Evolutionary conservation across 208 protist genomes (phyloP), one percentile per base, ranked within the genome.

Genomic region (Angomonas deanei): DNA sequence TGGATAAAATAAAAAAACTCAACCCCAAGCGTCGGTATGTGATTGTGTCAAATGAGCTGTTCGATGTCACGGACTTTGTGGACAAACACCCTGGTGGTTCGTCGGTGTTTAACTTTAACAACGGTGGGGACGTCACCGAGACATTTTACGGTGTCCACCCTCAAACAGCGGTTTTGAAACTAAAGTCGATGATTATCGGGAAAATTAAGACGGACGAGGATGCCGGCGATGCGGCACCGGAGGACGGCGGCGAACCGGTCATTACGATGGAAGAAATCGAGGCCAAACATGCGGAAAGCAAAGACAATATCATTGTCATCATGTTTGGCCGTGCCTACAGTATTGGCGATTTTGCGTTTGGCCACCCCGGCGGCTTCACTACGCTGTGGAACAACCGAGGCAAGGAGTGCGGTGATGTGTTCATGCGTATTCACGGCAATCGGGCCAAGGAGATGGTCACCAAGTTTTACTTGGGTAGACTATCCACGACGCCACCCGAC

Each of bases 11-110:
- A 23, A 61, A 66, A 10, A 3, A 6, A 17, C 24, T 57, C n/a
- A 52, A 66, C 61, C 17, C 15, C 17, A 28, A 24, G 6, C 5
- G 38, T 23, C 24, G 47, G n/a, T 33, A 57, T 34, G 62, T 78
- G 11, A 36, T 92, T 21, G 82, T 94, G 2, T 53, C 89, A 32
- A 76, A 80, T 56, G 86, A 90, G 39, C 89, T 97, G 1, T 96
- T 94, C 61, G 78, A 96, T 53, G 69, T 97, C 26, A 92, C 82
- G 1, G 53, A 66, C 27, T 97, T 92, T 59, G 70, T 84, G 10
- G 46, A 84, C 38, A 26, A 65, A 23, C 93, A 97, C 75, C 93
- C 91, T 6, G 93, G 91, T 17, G 91, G 93, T 32, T 64, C 32
- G 1, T 39, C 49, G 34, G 74, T 70, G 46, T 46, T 84, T 48